Base-by-base conservation (phyloP, 305 asterid species). In the Fraxinus platypoda region DNA sequence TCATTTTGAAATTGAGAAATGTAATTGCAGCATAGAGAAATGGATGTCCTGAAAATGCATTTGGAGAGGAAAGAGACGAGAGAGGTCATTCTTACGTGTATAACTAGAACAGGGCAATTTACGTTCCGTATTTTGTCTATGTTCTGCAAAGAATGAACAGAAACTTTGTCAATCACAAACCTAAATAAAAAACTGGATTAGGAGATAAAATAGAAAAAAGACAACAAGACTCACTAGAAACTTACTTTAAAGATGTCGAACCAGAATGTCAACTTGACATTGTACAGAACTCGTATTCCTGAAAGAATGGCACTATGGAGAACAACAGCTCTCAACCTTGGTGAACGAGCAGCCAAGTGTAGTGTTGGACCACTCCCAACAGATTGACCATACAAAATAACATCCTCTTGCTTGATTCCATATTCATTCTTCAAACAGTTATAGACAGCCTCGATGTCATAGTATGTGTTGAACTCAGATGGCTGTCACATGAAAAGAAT, bases 231-330 rank as follows among this genome's bases (percentile, higher is more conserved):
- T 64, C 33, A 46, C 6, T 81, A 70, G 28, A 70, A 82, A 81
- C 92, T 78, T 86, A 93, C 99, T 88, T 96, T 96, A 88, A 96
- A 96, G 85, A 94, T 94, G 88, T 96, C 99, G 81, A 96, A 96
- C 99, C 99, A 94, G 90, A 96, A 91, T 81, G 99, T 96, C 91
- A 96, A 86, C 91, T 93, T 96, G 81, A 96, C 99, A 84, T 95
- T 95, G 85, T 94, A 94, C 66, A 96, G 86, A 76, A 96, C 99
- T 19, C 99, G 88, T 87, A 94, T 94, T 87, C 99, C 99, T 4
- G 99, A 96, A 88, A 96, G 98, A 83, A 96, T 93, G 62, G 99
- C 99, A 84, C 99, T 96, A 66, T 96, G 99, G 75, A 96, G 99
- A 87, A 94, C 98, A 79, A 94, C 84, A 17, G 93, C 98, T 89